Conservation (phyloP, 805 yeast species). For the Yueomyces sp. region DNA sequence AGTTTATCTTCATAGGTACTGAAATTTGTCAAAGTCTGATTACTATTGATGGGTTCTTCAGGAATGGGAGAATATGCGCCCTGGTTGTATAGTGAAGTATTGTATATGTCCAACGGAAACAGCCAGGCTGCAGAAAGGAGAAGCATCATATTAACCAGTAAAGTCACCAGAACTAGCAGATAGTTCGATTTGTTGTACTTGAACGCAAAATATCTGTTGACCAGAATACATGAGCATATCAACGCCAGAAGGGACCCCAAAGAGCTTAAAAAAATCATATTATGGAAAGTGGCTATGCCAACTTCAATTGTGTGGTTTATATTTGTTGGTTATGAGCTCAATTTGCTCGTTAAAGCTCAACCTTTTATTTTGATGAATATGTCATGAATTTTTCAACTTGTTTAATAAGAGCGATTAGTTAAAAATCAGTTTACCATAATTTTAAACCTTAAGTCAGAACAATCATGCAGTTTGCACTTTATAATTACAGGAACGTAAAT, state of each 20-base stretch:
- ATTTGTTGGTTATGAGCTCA: too few relatives aligned
- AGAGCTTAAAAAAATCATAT: constrained; percentile 1
- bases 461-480: too few relatives aligned
- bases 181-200: constrained; percentile 16
- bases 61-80: neutral
- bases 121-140: constrained; percentile 18
- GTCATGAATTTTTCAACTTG: too few relatives aligned
- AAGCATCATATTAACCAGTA: constrained; percentile 16
- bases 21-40: neutral
- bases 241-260: neutral
- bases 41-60: constrained; percentile 1
- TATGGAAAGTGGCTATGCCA: neutral
- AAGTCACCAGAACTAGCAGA: constrained; percentile 11
- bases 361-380: too few relatives aligned
- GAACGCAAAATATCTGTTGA: constrained; percentile 18
- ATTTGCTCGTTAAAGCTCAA: too few relatives aligned
- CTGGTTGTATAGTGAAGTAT: constrained; percentile 2
- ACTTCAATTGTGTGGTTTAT: too few relatives aligned
- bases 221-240: constrained; percentile 8
- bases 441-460: too few relatives aligned
- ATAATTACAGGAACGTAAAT: too few relatives aligned
- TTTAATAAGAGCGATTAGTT: too few relatives aligned
- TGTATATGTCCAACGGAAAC: constrained; percentile 18
- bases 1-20: neutral
- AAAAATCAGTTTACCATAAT: too few relatives aligned